Percentiles rank a stretch among this genome's conserved stretches.
These are phyloP conservation scores for Paraphaeosphaeria sporulosa DNA, from an alignment of 2,329 filamentous ascomycete species.

Conservation along the genomic window DNA sequence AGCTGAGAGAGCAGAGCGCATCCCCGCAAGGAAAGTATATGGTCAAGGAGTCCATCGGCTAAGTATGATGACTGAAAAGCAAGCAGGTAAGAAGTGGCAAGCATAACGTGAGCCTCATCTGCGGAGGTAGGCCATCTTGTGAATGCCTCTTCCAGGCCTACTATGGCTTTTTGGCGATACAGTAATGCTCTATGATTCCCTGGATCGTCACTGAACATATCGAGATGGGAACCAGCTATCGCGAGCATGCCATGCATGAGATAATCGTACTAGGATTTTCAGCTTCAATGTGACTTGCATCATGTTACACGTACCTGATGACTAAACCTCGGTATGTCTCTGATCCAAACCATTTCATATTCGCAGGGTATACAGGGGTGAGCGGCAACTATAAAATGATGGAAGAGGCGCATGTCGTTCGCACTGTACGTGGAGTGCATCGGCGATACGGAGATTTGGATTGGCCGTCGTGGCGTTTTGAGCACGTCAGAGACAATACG, in stretches of 20 bases:
- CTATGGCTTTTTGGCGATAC: conserved; percentile 33
- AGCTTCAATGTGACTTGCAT: conserved; percentile 6
- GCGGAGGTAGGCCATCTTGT: conserved; percentile 27
- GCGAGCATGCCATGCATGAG: conserved; percentile 35
- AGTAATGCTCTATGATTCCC: conserved; percentile 16
- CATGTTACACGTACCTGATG: conserved; percentile 21
- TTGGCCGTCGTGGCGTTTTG: conserved; percentile 19
- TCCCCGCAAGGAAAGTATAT: conserved; percentile 29
- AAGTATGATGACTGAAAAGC: conserved; percentile 30
- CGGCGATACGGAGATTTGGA: conserved; percentile 27
- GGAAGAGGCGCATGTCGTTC: conserved; percentile 61
- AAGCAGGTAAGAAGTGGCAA: conserved; percentile 32
- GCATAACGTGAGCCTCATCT: conserved; percentile 35
- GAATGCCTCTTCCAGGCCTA: conserved; percentile 31
- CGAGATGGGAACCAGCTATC: conserved; percentile 34
- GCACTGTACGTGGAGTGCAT: conserved; percentile 44
- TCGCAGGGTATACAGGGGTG: conserved; percentile 31
- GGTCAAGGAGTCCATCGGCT: conserved; percentile 28
- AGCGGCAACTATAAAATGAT: conserved; percentile 60
- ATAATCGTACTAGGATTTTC: conserved; percentile 27
- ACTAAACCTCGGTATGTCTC: conserved; percentile 24
- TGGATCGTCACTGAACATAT: conserved; percentile 21
- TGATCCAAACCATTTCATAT: conserved; percentile 24
- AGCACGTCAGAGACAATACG: conserved; percentile 19
- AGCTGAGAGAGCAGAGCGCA: conserved; percentile 28